These are phyloP conservation scores for Pleurozium schreberi DNA, from an alignment of 225 moss, liverwort and hornwort genomes.

Conservation along the genomic window DNA sequence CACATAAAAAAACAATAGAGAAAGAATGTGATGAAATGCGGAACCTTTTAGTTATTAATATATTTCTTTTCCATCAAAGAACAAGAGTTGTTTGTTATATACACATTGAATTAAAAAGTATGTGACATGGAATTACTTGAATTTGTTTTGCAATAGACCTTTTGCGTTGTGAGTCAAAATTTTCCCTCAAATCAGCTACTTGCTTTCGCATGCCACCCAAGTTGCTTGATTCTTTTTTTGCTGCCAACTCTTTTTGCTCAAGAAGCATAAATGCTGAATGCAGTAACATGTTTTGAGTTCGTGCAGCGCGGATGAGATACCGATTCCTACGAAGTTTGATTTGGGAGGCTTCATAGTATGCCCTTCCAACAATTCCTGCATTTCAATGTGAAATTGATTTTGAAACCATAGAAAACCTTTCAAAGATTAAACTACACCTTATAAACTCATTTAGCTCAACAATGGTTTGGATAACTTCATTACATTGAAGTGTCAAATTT, in stretches of 20 bases:
- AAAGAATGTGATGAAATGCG: fast-evolving
- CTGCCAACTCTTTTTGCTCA: conserved; percentile 53
- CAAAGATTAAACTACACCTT: neutral
- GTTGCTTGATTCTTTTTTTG: conserved; percentile 45
- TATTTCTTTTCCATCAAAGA: neutral
- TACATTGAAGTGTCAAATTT: neutral
- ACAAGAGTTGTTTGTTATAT: too few species aligned
- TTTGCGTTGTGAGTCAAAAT: conserved; percentile 46
- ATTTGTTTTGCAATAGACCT: conserved; percentile 45
- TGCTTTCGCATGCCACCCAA: conserved; percentile 42
- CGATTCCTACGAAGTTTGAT: conserved; percentile 64
- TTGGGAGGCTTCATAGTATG: conserved; percentile 86
- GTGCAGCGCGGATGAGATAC: conserved; percentile 42
- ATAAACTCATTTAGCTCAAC: neutral
- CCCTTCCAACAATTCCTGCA: conserved; percentile 63
- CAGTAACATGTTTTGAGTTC: conserved; percentile 60
- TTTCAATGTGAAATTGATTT: neutral
- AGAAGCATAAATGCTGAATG: conserved; percentile 53
- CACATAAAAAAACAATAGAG: neutral
- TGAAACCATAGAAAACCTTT: neutral
- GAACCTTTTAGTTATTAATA: too few species aligned
- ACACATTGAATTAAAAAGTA: neutral
- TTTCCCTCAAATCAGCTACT: conserved; percentile 21
- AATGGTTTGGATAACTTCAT: neutral
- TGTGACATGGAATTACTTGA: conserved; percentile 5